Evolutionary conservation across 2,329 filamentous ascomycete genomes (phyloP).

Genomic region (Colletotrichum truncatum): DNA sequence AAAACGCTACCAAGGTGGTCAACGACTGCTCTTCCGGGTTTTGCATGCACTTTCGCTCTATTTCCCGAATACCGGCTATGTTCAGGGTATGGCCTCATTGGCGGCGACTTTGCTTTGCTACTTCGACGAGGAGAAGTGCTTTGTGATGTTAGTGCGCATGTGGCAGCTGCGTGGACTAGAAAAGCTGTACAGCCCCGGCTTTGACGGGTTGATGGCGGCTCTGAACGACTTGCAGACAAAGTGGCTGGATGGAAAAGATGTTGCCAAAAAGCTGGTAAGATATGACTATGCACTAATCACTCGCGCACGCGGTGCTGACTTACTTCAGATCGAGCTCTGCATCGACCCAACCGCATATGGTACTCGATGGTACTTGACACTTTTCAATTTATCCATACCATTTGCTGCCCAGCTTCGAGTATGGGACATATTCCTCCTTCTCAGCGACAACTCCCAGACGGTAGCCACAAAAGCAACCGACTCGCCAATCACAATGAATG

Average conservation of each 20-base stretch:
- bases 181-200: slow-evolving; percentile 83
- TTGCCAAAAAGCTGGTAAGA: slow-evolving; percentile 83
- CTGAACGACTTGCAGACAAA: slow-evolving; percentile 84
- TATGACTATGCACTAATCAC: neutral
- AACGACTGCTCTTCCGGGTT: slow-evolving; percentile 90
- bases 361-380: slow-evolving; percentile 94
- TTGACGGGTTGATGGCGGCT: slow-evolving; percentile 86
- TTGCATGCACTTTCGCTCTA: slow-evolving; percentile 92
- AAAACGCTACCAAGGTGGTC: slow-evolving; percentile 87
- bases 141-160: slow-evolving; percentile 95
- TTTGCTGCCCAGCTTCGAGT: slow-evolving; percentile 94
- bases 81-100: slow-evolving; percentile 96
- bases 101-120: slow-evolving; percentile 95
- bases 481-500: slow-evolving; percentile 39
- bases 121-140: slow-evolving; percentile 93
- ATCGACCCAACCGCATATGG: slow-evolving; percentile 94
- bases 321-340: slow-evolving; percentile 71
- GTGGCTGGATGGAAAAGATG: slow-evolving; percentile 82
- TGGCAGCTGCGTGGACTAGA: slow-evolving; percentile 91
- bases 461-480: slow-evolving; percentile 14
- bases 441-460: slow-evolving; percentile 75
- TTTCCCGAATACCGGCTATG: slow-evolving; percentile 91
- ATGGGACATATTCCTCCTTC: slow-evolving; percentile 97
- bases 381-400: slow-evolving; percentile 97
- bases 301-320: slow-evolving; percentile 8